These are phyloP conservation scores for Tremella yokohamensis DNA, from an alignment of 768 basidiomycete species.

Conservation along the genomic window DNA sequence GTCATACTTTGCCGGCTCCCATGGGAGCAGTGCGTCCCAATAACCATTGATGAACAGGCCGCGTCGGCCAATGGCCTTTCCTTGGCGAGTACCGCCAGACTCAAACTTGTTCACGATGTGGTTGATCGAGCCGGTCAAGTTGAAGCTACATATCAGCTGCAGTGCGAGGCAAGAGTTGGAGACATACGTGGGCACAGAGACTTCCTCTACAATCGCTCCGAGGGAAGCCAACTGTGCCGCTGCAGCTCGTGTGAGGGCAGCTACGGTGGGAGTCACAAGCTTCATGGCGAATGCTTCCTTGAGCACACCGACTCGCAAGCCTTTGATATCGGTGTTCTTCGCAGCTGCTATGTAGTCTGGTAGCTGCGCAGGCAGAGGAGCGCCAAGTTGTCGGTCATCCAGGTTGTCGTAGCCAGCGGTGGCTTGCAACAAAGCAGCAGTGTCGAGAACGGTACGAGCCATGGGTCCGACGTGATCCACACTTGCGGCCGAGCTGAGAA, in stretches of 20 bases:
- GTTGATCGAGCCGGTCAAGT: slow-evolving; percentile 10
- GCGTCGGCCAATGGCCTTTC: slow-evolving; percentile 41
- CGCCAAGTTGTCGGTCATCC: slow-evolving; percentile 54
- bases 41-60: slow-evolving; percentile 52
- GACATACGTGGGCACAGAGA: slow-evolving; percentile 54
- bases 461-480: slow-evolving; percentile 54
- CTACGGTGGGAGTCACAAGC: slow-evolving; percentile 51
- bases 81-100: slow-evolving; percentile 28
- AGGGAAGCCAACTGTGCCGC: slow-evolving; percentile 51
- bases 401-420: slow-evolving; percentile 56
- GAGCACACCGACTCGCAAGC: slow-evolving; percentile 54
- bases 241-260: slow-evolving; percentile 49
- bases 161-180: slow-evolving; percentile 1
- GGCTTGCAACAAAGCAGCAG: slow-evolving; percentile 54
- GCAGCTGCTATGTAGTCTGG: slow-evolving; percentile 49
- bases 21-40: slow-evolving; percentile 46
- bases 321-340: slow-evolving; percentile 40
- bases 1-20: slow-evolving; percentile 53
- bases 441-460: slow-evolving; percentile 52
- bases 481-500: slow-evolving; percentile 52
- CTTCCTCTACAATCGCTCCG: slow-evolving; percentile 54
- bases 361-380: slow-evolving; percentile 49
- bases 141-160: slow-evolving; percentile 11
- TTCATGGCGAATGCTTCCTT: slow-evolving; percentile 52
- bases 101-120: slow-evolving; percentile 31